These are phyloP conservation scores for Zea mays DNA, from an alignment of 176 grass and related monocot species.

Conservation along the genomic window Zm-B73-REFERENCE-NAM-5.0 NC_050105.1:14827001-14827500, in stretches of 20 bases:
- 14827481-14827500: background rate
- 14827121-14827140: too few species aligned
- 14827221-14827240: background rate
- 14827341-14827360: conserved; percentile 13
- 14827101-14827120: too few species aligned
- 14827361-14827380: conserved; percentile 10
- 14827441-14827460: conserved; percentile 8
- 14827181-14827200: too few species aligned
- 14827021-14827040: too few species aligned
- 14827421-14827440: conserved; percentile 26
- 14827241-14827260: background rate
- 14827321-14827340: background rate
- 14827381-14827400: conserved; percentile 15
- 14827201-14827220: too few species aligned
- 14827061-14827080: too few species aligned
- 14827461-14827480: background rate
- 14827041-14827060: too few species aligned
- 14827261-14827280: too few species aligned
- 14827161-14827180: too few species aligned
- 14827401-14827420: conserved; percentile 29
- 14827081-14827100: too few species aligned
- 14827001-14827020: too few species aligned
- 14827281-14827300: background rate
- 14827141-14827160: too few species aligned
- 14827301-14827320: conserved; percentile 7